Conservation (phyloP, 495 filamentous ascomycete genomes). For the Penicillium psychrofluorescens region DNA sequence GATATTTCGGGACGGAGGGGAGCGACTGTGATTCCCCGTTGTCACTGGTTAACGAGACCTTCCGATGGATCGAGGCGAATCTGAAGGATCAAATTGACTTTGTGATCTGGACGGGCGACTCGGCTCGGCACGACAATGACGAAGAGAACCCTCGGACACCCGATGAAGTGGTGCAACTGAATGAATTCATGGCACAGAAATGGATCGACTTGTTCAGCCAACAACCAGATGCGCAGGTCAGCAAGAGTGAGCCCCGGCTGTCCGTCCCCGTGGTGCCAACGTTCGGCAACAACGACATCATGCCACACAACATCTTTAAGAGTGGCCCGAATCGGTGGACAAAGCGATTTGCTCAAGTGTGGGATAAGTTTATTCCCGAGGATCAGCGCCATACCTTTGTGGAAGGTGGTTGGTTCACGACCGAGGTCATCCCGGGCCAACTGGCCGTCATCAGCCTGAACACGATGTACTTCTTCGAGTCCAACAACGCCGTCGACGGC, state of each 20-base stretch:
- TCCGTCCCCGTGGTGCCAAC: slow-evolving; percentile 80
- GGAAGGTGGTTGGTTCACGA: slow-evolving; percentile 87
- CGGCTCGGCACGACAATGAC: slow-evolving; percentile 90
- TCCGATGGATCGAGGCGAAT: slow-evolving; percentile 84
- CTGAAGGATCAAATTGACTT: slow-evolving; percentile 85
- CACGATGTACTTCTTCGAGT: slow-evolving; percentile 91
- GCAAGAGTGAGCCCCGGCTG: slow-evolving; percentile 42
- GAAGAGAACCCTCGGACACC: slow-evolving; percentile 69
- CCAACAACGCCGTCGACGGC: slow-evolving; percentile 87
- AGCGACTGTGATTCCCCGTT: slow-evolving; percentile 82
- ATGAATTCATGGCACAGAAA: slow-evolving; percentile 65
- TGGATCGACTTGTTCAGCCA: slow-evolving; percentile 68
- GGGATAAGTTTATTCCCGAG: slow-evolving; percentile 85
- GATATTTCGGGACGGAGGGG: slow-evolving; percentile 74
- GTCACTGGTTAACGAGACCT: slow-evolving; percentile 78
- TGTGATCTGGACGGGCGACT: slow-evolving; percentile 96
- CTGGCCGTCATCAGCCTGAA: slow-evolving; percentile 93
- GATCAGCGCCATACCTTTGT: slow-evolving; percentile 87
- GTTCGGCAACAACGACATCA: slow-evolving; percentile 94
- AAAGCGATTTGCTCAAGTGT: slow-evolving; percentile 61
- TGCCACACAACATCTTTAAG: slow-evolving; percentile 91
- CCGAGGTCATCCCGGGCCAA: slow-evolving; percentile 80
- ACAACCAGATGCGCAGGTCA: slow-evolving; percentile 30
- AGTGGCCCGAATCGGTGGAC: slow-evolving; percentile 82
- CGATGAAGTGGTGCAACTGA: slow-evolving; percentile 66